Base-by-base conservation (phyloP, 2,329 filamentous ascomycete species). In the Dactylella cylindrospora region DNA sequence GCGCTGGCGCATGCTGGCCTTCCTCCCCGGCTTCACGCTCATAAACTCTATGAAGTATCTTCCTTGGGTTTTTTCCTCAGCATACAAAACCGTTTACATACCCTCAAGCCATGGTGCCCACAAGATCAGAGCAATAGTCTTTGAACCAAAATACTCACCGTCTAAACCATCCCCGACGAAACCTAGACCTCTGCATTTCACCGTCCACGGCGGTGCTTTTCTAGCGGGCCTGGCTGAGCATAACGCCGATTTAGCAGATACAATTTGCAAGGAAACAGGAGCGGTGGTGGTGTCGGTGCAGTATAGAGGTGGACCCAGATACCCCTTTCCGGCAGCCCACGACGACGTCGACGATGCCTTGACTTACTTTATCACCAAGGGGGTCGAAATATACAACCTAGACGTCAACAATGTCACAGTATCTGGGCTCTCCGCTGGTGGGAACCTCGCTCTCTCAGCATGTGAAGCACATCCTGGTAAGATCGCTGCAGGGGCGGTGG, bases 341-440 rank as follows among this genome's bases (percentile, higher is more conserved):
- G 68, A 78, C 51, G 76, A 78, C 55, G 70, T 75, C 1, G 74
- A 77, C 46, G 75, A 75, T 32, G 71, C 74, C 0, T 67, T 79
- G 9, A 65, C 67, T 35, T 78, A 71, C 67, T 66, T 79, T 1
- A 64, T 72, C 2, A 65, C 70, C 3, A 71, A 78, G 39, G 74
- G 75, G 0, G 71, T 70, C 43, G 43, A 52, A 0, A 60, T 70
- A 22, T 73, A 71, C 64, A 71, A 71, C 9, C 72, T 74, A 1
- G 74, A 77, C 66, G 68, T 72, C 2, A 67, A 69, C 1, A 59
- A 75, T 3, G 67, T 79, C 53, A 79, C 76, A 0, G 67, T 76
- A 1, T 72, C 73, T 20, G 77, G 77, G 0, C 72, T 72, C 23
- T 77, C 75, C 1, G 74, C 73, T 0, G 77, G 78, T 5, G 76